These are phyloP conservation scores for Botrytis galanthina DNA, from an alignment of 2,329 filamentous ascomycete species.

Conservation along the genomic window DNA sequence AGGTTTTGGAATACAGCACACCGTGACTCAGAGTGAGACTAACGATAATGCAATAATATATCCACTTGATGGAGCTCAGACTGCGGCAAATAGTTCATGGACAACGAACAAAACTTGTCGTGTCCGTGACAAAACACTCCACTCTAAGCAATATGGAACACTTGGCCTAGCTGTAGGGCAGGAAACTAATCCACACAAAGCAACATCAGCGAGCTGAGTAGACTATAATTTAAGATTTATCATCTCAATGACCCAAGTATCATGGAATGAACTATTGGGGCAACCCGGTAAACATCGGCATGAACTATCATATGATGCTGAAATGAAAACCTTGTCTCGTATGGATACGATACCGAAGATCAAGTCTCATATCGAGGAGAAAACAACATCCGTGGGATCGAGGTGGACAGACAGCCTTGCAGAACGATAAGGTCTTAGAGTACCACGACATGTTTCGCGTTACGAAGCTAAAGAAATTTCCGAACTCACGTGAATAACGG, in stretches of 20 bases:
- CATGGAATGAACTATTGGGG: slow-evolving; percentile 20
- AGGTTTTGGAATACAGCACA: slow-evolving; percentile 6
- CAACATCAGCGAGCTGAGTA: background rate
- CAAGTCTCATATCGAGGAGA: slow-evolving; percentile 8
- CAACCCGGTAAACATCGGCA: slow-evolving; percentile 9
- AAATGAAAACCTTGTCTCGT: background rate
- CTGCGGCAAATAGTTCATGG: slow-evolving; percentile 16
- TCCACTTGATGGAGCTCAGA: slow-evolving; percentile 7
- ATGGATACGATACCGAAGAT: slow-evolving; percentile 13
- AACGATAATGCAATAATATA: slow-evolving; percentile 12
- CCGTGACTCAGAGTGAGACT: slow-evolving; percentile 16
- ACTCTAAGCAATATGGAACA: slow-evolving; percentile 13
- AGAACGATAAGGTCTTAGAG: slow-evolving; percentile 20
- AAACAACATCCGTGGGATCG: background rate
- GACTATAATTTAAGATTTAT: background rate
- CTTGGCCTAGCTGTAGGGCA: slow-evolving; percentile 8
- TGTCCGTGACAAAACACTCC: slow-evolving; percentile 8
- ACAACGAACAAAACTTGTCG: slow-evolving; percentile 17
- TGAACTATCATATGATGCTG: slow-evolving; percentile 15
- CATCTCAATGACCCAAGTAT: slow-evolving; percentile 10
- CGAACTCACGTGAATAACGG: slow-evolving; percentile 73
- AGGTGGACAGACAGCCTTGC: slow-evolving; percentile 18
- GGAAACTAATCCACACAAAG: slow-evolving; percentile 10
- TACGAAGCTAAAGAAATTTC: slow-evolving; percentile 14
- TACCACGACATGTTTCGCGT: slow-evolving; percentile 22